Conservation (phyloP, 1,139 yeast species). For the Taphrina populina region DNA sequence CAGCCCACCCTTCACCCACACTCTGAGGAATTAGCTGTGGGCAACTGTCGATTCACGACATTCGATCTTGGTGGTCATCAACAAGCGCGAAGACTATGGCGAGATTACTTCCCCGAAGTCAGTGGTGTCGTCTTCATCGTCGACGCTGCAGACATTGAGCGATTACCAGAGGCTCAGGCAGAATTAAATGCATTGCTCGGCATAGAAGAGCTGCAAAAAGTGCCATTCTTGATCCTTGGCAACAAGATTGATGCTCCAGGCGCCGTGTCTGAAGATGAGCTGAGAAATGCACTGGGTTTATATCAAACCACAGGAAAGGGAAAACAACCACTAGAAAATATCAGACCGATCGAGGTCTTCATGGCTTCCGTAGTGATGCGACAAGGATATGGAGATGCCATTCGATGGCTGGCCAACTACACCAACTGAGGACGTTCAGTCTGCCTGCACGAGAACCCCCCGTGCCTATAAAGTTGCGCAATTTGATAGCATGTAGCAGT, state of each 20-base stretch:
- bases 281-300: conserved; percentile 85
- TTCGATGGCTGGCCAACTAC: conserved; percentile 32
- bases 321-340: conserved; percentile 69
- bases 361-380: conserved; percentile 91
- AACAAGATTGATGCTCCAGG: conserved; percentile 92
- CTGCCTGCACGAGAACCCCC: too few species aligned
- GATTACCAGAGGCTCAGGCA: conserved; percentile 90
- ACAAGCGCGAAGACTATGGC: conserved; percentile 99
- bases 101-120: conserved; percentile 98
- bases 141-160: conserved; percentile 94
- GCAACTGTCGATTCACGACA: conserved; percentile 93
- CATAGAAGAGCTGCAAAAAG: conserved; percentile 83
- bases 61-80: conserved; percentile 98
- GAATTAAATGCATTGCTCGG: conserved; percentile 90
- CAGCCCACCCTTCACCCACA: conserved; percentile 98
- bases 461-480: too few species aligned
- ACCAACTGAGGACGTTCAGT: too few species aligned
- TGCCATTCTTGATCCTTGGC: conserved; percentile 91
- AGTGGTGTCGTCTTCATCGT: conserved; percentile 95
- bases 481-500: too few species aligned
- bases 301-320: conserved; percentile 75
- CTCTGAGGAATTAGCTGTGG: conserved; percentile 95
- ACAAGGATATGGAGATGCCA: conserved; percentile 75
- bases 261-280: conserved; percentile 93
- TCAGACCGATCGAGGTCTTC: conserved; percentile 91